A percentile compares a stretch with the other conserved stretches of the same genome.
These are phyloP conservation scores for Avena sativa DNA, from an alignment of 176 grass and related monocot species.

Conservation along the genomic window DNA sequence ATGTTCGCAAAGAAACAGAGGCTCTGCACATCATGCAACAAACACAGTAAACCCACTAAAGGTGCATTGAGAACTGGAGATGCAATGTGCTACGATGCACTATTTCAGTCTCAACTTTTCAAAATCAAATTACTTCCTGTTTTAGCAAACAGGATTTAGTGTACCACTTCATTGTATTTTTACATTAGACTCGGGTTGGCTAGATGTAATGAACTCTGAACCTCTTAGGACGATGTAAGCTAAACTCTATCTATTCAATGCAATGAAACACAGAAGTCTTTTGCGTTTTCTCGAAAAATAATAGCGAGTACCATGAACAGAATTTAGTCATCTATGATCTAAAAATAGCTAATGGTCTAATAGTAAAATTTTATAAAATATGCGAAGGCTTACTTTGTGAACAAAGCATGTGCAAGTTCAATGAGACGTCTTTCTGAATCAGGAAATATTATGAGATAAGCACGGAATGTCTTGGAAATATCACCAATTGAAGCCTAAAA, in stretches of 20 bases:
- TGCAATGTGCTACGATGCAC: not conserved
- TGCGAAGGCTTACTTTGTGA: conserved; percentile 75
- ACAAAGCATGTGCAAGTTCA: conserved; percentile 94
- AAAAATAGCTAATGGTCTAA: conserved; percentile 26
- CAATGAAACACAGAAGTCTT: no score
- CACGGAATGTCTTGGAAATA: conserved; percentile 90
- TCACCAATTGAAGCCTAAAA: conserved; percentile 79
- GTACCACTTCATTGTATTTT: conserved; percentile 22
- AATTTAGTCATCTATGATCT: conserved; percentile 13
- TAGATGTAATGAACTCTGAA: not conserved
- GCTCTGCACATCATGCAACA: not conserved
- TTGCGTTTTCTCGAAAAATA: not conserved
- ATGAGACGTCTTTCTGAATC: conserved; percentile 90
- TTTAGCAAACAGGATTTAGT: conserved; percentile 10
- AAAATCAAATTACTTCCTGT: not conserved
- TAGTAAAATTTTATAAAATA: conserved; percentile 48
- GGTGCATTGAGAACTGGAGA: not conserved
- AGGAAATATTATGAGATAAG: conserved; percentile 99
- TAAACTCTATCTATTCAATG: no score
- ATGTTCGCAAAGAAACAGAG: not conserved
- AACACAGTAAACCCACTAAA: not conserved
- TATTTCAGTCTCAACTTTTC: conserved; percentile 1
- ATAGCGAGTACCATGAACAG: conserved; percentile 1
- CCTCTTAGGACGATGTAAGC: no score
- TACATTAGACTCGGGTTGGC: not conserved